Evolutionary conservation across 352 stramenopile species (phyloP), one percentile per base, ranked within the genome.

Genomic region (Globisporangium echinulatum): DNA sequence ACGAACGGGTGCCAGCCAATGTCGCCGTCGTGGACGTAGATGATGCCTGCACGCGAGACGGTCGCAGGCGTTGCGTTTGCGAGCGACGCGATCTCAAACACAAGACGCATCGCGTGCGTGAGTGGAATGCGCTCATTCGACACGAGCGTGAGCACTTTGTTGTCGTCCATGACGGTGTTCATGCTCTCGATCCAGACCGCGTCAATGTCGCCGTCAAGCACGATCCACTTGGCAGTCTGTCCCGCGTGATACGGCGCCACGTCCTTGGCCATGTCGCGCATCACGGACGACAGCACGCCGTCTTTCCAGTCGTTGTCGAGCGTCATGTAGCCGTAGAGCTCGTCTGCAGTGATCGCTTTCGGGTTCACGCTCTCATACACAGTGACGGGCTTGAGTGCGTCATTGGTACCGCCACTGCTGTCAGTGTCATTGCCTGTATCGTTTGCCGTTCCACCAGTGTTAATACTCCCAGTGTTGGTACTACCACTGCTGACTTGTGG

Each of bases 231-330:
- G 63, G 77, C 83, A 6, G 69, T 80, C 72, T 99, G 92, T 10
- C 89, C 70, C 3, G 84, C 77, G 58, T 88, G 92, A 66, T 97
- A 97, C 3, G 88, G 88, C 19, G 77, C 62, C 10, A 70, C 62
- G 19, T 92, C 97, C 62, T 98, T 98, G 52, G 89, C 90, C 96
- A 98, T 99, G 64, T 92, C 96, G 54, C 96, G 90, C 96, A 99
- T 98, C 46, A 98, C 96, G 25, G 96, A 96, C 15, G 89, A 98
- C 25, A 99, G 59, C 7, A 98, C 92, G 38, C 96, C 96, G 71
- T 99, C 96, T 70, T 97, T 98, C 96, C 96, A 99, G 76, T 99
- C 96, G 54, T 98, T 98, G n/a, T 96, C 85, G 3, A 98, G 74
- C 17, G 92, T 98, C 94, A 98, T 98, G 74, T 95, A 98, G 42